Base-by-base conservation (phyloP, 345 rosid genomes). In the Acer negundo region DNA sequence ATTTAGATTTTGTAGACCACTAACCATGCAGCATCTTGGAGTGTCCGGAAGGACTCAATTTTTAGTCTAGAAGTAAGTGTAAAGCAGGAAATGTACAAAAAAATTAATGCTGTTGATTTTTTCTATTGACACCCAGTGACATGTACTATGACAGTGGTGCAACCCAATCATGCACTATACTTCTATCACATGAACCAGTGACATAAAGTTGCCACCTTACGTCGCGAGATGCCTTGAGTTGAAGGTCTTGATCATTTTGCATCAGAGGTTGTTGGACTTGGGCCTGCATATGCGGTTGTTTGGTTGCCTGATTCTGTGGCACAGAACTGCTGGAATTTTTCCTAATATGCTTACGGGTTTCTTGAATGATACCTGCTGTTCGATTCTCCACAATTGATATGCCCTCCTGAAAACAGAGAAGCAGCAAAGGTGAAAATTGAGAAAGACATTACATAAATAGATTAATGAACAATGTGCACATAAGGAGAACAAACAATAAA, bases 151-250 rank as follows among this genome's bases (percentile, higher is more conserved):
- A 4, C 62, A 51, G 70, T 46, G 62, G 55, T 75, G 70, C 74
- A 80, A 75, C 53, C 76, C 75, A 79, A 62, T 66, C 46, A 70
- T 72, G 74, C 72, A 83, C 61, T 75, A 59, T 66, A 69, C 61
- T 80, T 84, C 81, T 51, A 80, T 66, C 77, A 79, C 68, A 85
- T 75, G 73, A 83, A 83, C 80, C 80, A 85, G 79, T 75, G 77
- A 84, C 85, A 87, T 86, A 84, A 72, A 88, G 94, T 82, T 78
- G 97, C 89, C 95, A 92, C 96, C 98, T 95, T 93, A 95, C 99
- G 86, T 95, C 99, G 83, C 97, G 99, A 84, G 99, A 95, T 78
- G 98, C 99, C 90, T 95, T 95, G 74, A 93, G 87, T 82, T 95
- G 99, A 86, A 91, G 90, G 69, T 92, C 99, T 72, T 84, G 93